These are phyloP conservation scores for Capsicum baccatum DNA, from an alignment of 257 asterid species.

Conservation along the genomic window DNA sequence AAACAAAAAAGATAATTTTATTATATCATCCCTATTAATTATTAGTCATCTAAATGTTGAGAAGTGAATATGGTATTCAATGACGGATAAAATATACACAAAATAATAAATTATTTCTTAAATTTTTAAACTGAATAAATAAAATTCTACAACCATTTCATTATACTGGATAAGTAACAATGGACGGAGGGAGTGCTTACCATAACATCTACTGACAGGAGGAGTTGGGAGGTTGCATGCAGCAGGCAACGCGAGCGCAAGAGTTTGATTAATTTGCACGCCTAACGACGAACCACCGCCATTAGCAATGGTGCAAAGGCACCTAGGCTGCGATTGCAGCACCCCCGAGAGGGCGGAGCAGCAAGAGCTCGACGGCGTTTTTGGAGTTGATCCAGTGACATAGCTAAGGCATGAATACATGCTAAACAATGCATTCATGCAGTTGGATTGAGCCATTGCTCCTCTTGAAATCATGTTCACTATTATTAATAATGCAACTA, in stretches of 20 bases:
- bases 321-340: constrained; percentile 61
- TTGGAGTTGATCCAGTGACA: constrained; percentile 54
- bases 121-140: no score
- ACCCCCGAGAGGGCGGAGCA: constrained; percentile 63
- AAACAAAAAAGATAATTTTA: no score
- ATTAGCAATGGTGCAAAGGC: constrained; percentile 62
- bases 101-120: no score
- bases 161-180: no score
- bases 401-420: constrained; percentile 76
- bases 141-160: no score
- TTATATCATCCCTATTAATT: no score
- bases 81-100: no score
- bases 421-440: constrained; percentile 54
- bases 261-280: constrained; percentile 57
- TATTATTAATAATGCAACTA: constrained; percentile 22
- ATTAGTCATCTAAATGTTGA: no score
- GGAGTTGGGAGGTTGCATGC: constrained; percentile 66
- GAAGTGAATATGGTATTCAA: no score
- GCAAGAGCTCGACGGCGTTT: constrained; percentile 57
- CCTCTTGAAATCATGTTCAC: constrained; percentile 29
- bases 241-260: constrained; percentile 60
- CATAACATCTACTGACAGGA: constrained; percentile 59
- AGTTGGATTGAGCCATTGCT: constrained; percentile 56
- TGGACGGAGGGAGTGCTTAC: constrained; percentile 38
- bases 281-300: constrained; percentile 60